These are phyloP conservation scores for Hypoxylon cercidicola DNA, from an alignment of 495 filamentous ascomycete species.

Conservation along the genomic window DNA sequence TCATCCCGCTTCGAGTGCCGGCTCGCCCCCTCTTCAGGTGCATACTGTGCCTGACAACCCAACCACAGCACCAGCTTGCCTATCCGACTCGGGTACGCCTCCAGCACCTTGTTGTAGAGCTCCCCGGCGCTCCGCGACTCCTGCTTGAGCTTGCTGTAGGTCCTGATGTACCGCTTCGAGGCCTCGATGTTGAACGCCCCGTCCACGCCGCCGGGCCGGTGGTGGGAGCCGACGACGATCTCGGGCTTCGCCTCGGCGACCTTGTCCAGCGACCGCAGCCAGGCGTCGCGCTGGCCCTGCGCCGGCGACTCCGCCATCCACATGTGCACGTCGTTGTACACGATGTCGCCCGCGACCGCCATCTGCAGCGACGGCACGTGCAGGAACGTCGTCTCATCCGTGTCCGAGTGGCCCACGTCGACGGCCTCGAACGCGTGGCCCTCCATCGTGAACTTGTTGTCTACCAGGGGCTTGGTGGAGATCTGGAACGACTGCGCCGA, in stretches of 20 bases:
- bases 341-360: constrained; percentile 48
- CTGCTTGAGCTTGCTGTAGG: constrained; percentile 9
- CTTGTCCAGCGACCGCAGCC: constrained; percentile 49
- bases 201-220: constrained; percentile 39
- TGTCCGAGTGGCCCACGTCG: constrained; percentile 48
- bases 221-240: constrained; percentile 49
- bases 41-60: constrained; percentile 28
- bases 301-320: constrained; percentile 47
- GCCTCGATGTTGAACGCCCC: constrained; percentile 38
- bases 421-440: constrained; percentile 43
- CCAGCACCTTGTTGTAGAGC: constrained; percentile 32
- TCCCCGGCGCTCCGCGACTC: constrained; percentile 18
- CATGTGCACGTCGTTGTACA: constrained; percentile 52
- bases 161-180: constrained; percentile 45
- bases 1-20: too few species aligned
- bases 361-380: constrained; percentile 46
- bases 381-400: constrained; percentile 44
- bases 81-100: constrained; percentile 28
- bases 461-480: constrained; percentile 14
- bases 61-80: constrained; percentile 40
- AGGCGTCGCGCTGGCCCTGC: constrained; percentile 39
- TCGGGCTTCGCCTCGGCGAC: constrained; percentile 45
- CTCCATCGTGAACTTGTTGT: constrained; percentile 41
- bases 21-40: too few species aligned
- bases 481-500: constrained; percentile 10